A percentile compares a stretch with the other conserved stretches of the same genome.
These are phyloP conservation scores for Schizosaccharomyces osmophilus DNA, from an alignment of 805 yeast species.

Conservation along the genomic window DNA sequence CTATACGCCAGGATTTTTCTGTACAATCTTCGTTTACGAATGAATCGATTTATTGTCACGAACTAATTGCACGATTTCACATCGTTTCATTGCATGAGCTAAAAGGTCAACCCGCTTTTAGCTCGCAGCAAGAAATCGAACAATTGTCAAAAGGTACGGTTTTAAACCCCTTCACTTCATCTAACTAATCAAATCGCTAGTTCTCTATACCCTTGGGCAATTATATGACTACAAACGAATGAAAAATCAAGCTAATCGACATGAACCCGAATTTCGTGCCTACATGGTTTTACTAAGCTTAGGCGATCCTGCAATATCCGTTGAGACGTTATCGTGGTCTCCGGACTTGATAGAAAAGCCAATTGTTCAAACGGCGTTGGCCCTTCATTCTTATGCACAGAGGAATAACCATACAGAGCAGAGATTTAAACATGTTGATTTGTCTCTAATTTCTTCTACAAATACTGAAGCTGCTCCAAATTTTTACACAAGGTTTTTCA, in stretches of 20 bases:
- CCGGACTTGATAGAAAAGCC: conserved; percentile 25
- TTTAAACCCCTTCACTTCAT: neutral
- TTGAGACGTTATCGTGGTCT: conserved; percentile 50
- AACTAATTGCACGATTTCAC: conserved; percentile 72
- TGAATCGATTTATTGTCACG: conserved; percentile 82
- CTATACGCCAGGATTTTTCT: conserved; percentile 89
- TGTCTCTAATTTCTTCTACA: conserved; percentile 20
- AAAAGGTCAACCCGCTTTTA: conserved; percentile 56
- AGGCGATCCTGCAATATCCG: conserved; percentile 63
- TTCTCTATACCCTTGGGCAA: conserved; percentile 67
- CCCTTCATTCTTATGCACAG: conserved; percentile 38
- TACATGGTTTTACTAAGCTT: conserved; percentile 59
- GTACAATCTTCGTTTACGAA: conserved; percentile 83
- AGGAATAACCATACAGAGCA: conserved; percentile 23
- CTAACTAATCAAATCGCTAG: conserved; percentile 20
- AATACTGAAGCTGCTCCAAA: conserved; percentile 34
- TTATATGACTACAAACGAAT: conserved; percentile 60
- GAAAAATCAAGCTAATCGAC: conserved; percentile 41
- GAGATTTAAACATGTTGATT: neutral
- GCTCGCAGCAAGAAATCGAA: conserved; percentile 86
- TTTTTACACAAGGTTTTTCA: conserved; percentile 40
- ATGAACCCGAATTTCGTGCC: conserved; percentile 84
- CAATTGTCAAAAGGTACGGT: conserved; percentile 32
- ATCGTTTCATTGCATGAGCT: conserved; percentile 57
- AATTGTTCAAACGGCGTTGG: conserved; percentile 44